Percentiles rank a stretch among this genome's conserved stretches.
Conservation (phyloP, 2,329 filamentous ascomycete species). For the Paecilomyces formosus region DNA sequence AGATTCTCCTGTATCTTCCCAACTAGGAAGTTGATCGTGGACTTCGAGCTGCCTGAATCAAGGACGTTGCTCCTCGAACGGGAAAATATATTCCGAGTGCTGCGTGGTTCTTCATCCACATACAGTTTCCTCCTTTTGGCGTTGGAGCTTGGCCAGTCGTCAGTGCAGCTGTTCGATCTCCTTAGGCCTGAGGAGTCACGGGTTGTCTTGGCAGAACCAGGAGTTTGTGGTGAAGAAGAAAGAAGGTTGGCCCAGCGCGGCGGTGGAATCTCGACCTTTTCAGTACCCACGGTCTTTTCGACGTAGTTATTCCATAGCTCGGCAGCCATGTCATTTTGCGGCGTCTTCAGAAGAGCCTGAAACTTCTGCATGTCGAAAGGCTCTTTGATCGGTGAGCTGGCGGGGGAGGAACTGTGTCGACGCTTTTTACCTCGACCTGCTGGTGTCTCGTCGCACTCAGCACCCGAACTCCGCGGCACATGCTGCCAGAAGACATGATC, state of each 20-base stretch:
- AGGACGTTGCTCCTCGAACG: constrained; percentile 33
- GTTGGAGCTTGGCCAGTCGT: constrained; percentile 57
- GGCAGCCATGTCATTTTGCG: constrained; percentile 62
- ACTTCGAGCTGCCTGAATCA: constrained; percentile 29
- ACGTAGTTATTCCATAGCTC: constrained; percentile 74
- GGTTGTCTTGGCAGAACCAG: constrained; percentile 36
- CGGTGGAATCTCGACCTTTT: constrained; percentile 43
- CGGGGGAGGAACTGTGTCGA: constrained; percentile 65
- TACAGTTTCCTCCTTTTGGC: constrained; percentile 58
- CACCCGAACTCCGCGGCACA: constrained; percentile 34
- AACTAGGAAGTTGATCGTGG: constrained; percentile 51
- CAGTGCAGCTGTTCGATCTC: constrained; percentile 61
- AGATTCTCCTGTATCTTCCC: constrained; percentile 55
- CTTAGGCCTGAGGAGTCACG: constrained; percentile 47
- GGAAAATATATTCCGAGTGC: constrained; percentile 39
- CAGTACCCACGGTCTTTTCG: constrained; percentile 40
- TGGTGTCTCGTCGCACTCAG: constrained; percentile 36
- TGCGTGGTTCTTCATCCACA: constrained; percentile 34
- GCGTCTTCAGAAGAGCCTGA: constrained; percentile 55
- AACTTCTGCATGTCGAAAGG: constrained; percentile 53
- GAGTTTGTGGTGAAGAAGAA: constrained; percentile 63
- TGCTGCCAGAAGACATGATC: constrained; percentile 56
- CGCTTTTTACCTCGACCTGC: constrained; percentile 52
- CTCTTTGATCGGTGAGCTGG: constrained; percentile 55
- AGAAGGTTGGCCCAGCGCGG: constrained; percentile 58